These are phyloP conservation scores for Collybia sordida DNA, from an alignment of 768 basidiomycete genomes.

Conservation along the genomic window DNA sequence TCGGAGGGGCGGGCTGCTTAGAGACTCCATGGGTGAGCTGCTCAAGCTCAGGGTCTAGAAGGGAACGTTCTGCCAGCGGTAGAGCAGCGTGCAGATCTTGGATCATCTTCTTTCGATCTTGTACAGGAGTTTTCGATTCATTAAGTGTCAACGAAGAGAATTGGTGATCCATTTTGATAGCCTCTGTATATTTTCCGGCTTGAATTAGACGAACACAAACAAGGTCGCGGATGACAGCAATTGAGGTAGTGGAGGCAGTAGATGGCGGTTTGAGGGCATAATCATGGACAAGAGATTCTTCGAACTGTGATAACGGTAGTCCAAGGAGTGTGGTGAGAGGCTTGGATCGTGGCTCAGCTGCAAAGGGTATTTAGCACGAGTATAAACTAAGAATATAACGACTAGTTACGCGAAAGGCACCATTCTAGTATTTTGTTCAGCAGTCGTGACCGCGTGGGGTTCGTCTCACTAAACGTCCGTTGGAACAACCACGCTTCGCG, in stretches of 20 bases:
- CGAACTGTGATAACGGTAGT: constrained; percentile 64
- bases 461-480: constrained; percentile 62
- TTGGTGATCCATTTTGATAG: constrained; percentile 71
- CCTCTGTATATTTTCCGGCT: constrained; percentile 66
- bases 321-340: constrained; percentile 63
- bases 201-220: constrained; percentile 77
- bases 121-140: constrained; percentile 36
- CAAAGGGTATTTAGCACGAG: constrained; percentile 2
- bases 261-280: constrained; percentile 60
- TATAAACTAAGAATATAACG: neutral
- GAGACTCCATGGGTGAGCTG: constrained; percentile 12
- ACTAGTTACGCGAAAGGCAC: constrained; percentile 65
- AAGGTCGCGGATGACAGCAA: constrained; percentile 72
- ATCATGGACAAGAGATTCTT: constrained; percentile 55
- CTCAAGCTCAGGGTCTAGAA: constrained; percentile 62
- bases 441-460: constrained; percentile 51
- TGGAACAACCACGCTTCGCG: constrained; percentile 77
- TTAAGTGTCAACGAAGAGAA: constrained; percentile 47
- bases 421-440: constrained; percentile 63
- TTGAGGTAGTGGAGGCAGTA: constrained; percentile 42
- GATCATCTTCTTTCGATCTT: constrained; percentile 68
- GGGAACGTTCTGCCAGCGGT: constrained; percentile 58
- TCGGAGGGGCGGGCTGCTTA: neutral
- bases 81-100: constrained; percentile 66
- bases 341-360: constrained; percentile 58